Conservation (phyloP, 2,329 filamentous ascomycete species). For the Aspergillus transmontanensis region DNA sequence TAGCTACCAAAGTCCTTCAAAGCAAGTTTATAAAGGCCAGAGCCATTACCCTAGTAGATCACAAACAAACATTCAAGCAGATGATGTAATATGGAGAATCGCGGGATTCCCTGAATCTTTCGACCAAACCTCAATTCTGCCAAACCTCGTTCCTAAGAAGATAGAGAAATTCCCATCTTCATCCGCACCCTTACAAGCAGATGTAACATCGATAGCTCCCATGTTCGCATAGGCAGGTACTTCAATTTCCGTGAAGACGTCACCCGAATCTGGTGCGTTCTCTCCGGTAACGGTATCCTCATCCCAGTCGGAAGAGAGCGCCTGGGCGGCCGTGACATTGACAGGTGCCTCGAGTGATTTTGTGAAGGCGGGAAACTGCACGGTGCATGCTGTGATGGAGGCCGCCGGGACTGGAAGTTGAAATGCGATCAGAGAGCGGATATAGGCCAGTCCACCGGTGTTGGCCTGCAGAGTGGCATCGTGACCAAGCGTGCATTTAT, state of each 20-base stretch:
- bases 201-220: conserved; percentile 12
- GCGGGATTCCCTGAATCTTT: conserved; percentile 16
- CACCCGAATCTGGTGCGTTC: conserved; percentile 10
- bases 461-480: conserved; percentile 11
- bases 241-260: not conserved
- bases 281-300: conserved; percentile 14
- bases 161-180: conserved; percentile 14
- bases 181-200: conserved; percentile 9
- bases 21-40: not conserved
- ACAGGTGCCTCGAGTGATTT: conserved; percentile 1
- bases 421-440: conserved; percentile 16
- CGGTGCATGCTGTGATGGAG: conserved; percentile 11
- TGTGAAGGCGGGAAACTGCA: conserved; percentile 20
- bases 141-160: conserved; percentile 12
- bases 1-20: not conserved
- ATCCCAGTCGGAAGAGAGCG: conserved; percentile 14
- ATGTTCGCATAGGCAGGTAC: conserved; percentile 10
- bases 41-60: not conserved
- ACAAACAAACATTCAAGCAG: not conserved
- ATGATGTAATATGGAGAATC: conserved; percentile 13
- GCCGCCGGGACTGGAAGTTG: conserved; percentile 6
- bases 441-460: conserved; percentile 11
- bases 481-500: conserved; percentile 14
- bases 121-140: conserved; percentile 17
- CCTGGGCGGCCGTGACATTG: conserved; percentile 13